Conservation (phyloP, 2,329 filamentous ascomycete species). For the Ambrosiella cleistominuta region DNA sequence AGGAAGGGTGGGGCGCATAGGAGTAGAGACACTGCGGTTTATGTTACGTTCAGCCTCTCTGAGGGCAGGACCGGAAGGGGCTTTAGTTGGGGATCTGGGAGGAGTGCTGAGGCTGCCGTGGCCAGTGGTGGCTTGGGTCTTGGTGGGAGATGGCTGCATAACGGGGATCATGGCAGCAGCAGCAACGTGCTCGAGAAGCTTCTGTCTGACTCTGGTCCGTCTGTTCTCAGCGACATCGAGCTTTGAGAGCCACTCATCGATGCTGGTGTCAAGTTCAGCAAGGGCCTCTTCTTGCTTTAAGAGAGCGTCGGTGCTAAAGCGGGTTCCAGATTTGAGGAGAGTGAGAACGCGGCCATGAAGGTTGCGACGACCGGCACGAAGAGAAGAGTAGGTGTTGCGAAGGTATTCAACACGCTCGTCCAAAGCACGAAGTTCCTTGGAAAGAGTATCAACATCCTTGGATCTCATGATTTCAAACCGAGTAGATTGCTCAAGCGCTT, state of each 20-base stretch:
- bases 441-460: constrained; percentile 47
- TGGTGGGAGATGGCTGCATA: constrained; percentile 19
- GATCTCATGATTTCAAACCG: constrained; percentile 47
- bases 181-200: constrained; percentile 65
- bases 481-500: constrained; percentile 43
- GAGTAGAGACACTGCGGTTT: constrained; percentile 28
- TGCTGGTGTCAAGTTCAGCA: constrained; percentile 56
- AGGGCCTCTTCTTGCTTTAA: constrained; percentile 67
- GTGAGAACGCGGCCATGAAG: constrained; percentile 62
- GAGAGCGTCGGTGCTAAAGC: constrained; percentile 57
- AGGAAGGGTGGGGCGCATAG: constrained; percentile 28
- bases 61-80: constrained; percentile 31
- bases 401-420: constrained; percentile 66
- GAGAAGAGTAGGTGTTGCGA: constrained; percentile 55
- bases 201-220: constrained; percentile 57
- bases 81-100: constrained; percentile 42
- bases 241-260: constrained; percentile 66
- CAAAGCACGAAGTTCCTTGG: constrained; percentile 56
- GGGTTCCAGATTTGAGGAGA: constrained; percentile 52
- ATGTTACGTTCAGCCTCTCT: constrained; percentile 16
- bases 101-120: constrained; percentile 35
- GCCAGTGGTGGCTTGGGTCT: constrained; percentile 26
- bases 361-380: constrained; percentile 58
- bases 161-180: constrained; percentile 42
- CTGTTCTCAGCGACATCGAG: constrained; percentile 68